Base-by-base conservation (phyloP, 2,329 filamentous ascomycete genomes). In the Hymenoscyphus fructigenus region DNA sequence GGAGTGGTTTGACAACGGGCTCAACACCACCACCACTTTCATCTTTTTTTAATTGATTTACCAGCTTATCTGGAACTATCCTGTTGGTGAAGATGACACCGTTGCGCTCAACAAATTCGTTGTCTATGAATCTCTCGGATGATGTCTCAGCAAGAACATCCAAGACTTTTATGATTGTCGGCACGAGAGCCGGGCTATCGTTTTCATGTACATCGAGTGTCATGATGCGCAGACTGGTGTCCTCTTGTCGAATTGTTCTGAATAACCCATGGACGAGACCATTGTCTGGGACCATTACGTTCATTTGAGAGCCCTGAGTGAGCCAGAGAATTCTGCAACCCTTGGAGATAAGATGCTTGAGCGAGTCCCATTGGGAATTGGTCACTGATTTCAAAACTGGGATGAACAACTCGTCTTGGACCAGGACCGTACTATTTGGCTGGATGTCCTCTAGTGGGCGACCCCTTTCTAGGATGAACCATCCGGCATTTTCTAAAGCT, bases 191-290 rank as follows among this genome's bases (percentile, higher is more conserved):
- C 17, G 26, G 5, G 41, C 61, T 57, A 5, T 50, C 29, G 6
- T 44, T 59, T 12, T 32, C 17, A 14, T 65, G 55, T 2, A 71
- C 57, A 44, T 72, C 69, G 10, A 72, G 58, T 20, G 67, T 68
- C 10, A 60, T 55, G 3, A 71, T 41, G 17, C 32, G 41, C 0
- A 67, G 26, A 26, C 63, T 62, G 3, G 62, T 53, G 36, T 68
- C 63, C 41, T 72, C 70, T 17, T 55, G 36, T 15, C 69, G 67
- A n/a, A 68, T 55, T 3, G 73, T 73, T 14, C 77, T 71, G 34
- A 76, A 69, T 17, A 79, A 60, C 10, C 77, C 77, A n/a, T 73
- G 64, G 34, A 75, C 69, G 38, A 76, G 69, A 29, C 71, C 72
- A 15, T 76, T 68, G 15, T 73, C 67, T 2, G 77, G 77, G 59